Evolutionary conservation across 2,329 filamentous ascomycete species (phyloP), one percentile per base, ranked within the genome.

Genomic region (Epicoccum nigrum): DNA sequence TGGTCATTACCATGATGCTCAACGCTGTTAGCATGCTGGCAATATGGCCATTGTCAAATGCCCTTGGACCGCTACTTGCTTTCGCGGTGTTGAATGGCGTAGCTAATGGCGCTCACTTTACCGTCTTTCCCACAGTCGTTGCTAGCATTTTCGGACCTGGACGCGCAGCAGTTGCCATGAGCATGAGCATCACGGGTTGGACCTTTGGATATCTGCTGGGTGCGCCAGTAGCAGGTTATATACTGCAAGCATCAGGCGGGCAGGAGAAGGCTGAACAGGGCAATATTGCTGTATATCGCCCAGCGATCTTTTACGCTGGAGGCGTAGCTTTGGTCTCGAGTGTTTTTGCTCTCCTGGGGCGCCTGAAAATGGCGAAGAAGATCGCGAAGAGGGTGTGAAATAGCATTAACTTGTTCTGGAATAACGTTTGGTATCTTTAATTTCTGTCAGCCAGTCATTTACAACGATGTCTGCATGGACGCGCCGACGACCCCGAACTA

Each of bases 271-370:
- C 33, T 8, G 40, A 40, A 8, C 37, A 51, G 33, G 44, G 45
- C 7, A 55, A 56, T 17, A 46, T 67, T 28, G 56, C 50, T 0
- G 57, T 61, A 1, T 69, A 65, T 46, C 59, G 62, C 6, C 63
- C 65, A 15, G 64, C 64, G 3, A 69, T 68, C 12, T 65, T 67
- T 37, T 69, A 68, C 45, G 65, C 66, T 38, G 63, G 64, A 12
- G 63, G 61, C 20, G 50, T 64, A 3, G 46, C 51, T 5, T 32
- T 54, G 20, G 31, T 41, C 6, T 54, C 51, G 23, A 54, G 51
- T 15, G 23, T 48, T 16, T 54, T 48, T 21, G 51, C 45, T 23
- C 25, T 49, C 7, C 21, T 37, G 30, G 45, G 40, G 5, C 34
- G 51, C 5, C 13, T 54, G 19, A 21, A 54, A 4, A 49, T 54